phyloP scores from a whole-genome alignment of 1,139 yeast species.

The Geotrichum bryndzae region DNA sequence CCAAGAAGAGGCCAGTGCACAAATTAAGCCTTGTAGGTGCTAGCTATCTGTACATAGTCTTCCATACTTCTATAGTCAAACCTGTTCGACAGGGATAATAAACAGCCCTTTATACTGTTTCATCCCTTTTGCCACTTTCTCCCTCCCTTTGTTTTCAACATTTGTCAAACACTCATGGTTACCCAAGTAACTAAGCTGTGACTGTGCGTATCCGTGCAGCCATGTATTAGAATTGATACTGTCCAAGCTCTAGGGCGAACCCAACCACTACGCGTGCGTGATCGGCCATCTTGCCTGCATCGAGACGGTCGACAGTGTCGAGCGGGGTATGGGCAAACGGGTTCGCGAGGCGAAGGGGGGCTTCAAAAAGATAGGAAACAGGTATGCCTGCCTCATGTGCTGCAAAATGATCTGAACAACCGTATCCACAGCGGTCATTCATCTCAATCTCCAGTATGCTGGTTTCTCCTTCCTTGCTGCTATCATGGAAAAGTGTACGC shows the following conservation, averaged over 20 bases:
- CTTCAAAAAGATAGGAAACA: constrained; percentile 73
- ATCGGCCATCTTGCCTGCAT: constrained; percentile 69
- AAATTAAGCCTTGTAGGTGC: too few relatives aligned
- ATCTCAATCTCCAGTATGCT: constrained; percentile 65
- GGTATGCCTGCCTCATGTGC: constrained; percentile 76
- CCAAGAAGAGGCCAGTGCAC: too few relatives aligned
- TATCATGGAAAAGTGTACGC: background rate
- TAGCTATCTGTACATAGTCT: too few relatives aligned
- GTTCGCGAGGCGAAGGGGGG: constrained; percentile 56
- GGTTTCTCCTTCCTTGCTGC: background rate
- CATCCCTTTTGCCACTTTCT: too few relatives aligned
- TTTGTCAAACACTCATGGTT: too few relatives aligned
- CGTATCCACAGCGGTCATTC: constrained; percentile 63
- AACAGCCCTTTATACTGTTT: too few relatives aligned
- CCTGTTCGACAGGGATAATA: too few relatives aligned
- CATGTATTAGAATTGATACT: background rate
- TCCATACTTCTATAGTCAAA: too few relatives aligned
- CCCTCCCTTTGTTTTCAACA: too few relatives aligned
- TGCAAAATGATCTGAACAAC: constrained; percentile 94
- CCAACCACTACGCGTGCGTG: constrained; percentile 73
- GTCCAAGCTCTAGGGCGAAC: constrained; percentile 33
- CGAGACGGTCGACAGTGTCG: constrained; percentile 78
- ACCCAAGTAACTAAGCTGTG: background rate
- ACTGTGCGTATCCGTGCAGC: background rate
- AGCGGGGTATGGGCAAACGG: constrained; percentile 67